Base-by-base conservation (phyloP, 2,329 filamentous ascomycete genomes). In the Alternaria ethzedia region DNA sequence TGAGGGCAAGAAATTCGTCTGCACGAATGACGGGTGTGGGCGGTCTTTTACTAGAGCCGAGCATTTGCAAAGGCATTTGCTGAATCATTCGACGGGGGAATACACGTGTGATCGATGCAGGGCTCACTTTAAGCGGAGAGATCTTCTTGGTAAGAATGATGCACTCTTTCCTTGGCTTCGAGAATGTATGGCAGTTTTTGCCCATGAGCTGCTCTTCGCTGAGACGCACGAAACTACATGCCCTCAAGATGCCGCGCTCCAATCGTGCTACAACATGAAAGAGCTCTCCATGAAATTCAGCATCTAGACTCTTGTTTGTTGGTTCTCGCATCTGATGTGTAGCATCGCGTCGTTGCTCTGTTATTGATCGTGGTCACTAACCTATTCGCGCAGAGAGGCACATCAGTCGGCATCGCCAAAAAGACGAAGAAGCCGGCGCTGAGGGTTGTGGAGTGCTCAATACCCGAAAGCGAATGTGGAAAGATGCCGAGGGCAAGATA, bases 31-130 rank as follows among this genome's bases (percentile, higher is more conserved):
- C 64, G 93, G 91, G 17, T 99, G 95, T 76, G 94, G 92, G 44
- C 97, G 97, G 83, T 95, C 91, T 75, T 98, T 98, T 78, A 97
- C 94, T 10, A 88, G 95, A 77, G 95, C 95, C 8, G 95, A 98
- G 81, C 95, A 98, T 83, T 84, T 98, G 83, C 97, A 97, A 81
- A 90, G 95, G 51, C 95, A 98, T 82, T 92, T 97, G 81, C 83
- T 98, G 67, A 98, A 98, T 77, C 95, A 91, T 91, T 86, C 81
- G 85, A 75, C 67, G 21, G 78, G 78, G 12, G 84, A 86, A 46
- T 83, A 83, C 63, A 88, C 86, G 4, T 90, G 88, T 70, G 77
- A 83, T 54, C 80, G 88, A 69, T 90, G 88, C 66, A 83, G 84
- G 60, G 86, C 87, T 26, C 86, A 88, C 70, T 90, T 89, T 75